Percentiles rank a stretch among this genome's conserved stretches.
Evolutionary conservation across 306 rosid genomes (phyloP).

Genomic region (Corylus americana): DNA sequence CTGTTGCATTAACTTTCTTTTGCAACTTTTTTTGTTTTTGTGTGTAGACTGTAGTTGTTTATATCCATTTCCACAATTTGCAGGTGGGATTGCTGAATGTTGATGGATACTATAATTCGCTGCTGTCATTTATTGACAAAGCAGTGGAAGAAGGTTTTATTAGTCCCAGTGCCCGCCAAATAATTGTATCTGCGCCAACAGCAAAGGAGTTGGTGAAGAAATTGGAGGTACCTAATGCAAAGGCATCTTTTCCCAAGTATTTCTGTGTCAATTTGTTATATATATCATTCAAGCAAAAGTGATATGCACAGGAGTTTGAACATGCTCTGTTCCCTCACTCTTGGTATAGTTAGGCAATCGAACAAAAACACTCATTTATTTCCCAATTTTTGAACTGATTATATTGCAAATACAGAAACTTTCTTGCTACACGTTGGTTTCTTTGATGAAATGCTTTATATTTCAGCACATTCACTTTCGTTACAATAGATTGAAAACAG

Average conservation of each 20-base stretch:
- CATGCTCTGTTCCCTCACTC: background rate
- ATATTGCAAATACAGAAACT: background rate
- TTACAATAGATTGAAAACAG: slow-evolving; percentile 1
- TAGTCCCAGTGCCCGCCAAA: slow-evolving; percentile 91
- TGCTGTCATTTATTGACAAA: slow-evolving; percentile 83
- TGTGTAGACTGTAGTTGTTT: background rate
- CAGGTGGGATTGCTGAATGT: slow-evolving; percentile 96
- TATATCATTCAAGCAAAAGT: background rate
- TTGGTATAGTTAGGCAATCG: background rate
- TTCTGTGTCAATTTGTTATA: background rate
- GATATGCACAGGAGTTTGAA: background rate
- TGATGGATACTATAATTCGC: slow-evolving; percentile 91
- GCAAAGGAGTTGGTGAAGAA: slow-evolving; percentile 89
- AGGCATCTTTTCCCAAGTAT: background rate
- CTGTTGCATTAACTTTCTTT: background rate
- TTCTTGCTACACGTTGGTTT: background rate
- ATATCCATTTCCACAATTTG: slow-evolving; percentile 4
- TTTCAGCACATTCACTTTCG: background rate
- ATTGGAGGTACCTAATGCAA: slow-evolving; percentile 63
- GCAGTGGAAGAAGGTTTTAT: slow-evolving; percentile 98
- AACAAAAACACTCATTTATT: background rate
- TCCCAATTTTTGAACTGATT: background rate
- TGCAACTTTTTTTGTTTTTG: background rate
- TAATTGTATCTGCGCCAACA: slow-evolving; percentile 87
- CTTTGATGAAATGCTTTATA: background rate